Evolutionary conservation across 352 stramenopile species (phyloP).

Genomic region (Phytophthora idaei): DNA sequence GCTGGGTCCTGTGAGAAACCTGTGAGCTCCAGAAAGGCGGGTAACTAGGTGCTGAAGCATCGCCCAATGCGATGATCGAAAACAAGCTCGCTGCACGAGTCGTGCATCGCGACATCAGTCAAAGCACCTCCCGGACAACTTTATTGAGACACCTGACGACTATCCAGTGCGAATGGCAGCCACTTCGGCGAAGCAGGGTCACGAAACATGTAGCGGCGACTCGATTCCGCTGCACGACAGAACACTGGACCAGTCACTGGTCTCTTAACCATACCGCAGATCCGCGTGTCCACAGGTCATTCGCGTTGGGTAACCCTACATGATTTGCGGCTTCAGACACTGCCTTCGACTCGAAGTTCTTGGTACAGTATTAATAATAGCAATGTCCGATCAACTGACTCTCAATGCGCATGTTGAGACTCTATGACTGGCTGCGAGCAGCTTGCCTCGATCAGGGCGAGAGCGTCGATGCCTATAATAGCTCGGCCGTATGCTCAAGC

Average conservation of each 20-base stretch:
- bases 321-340: constrained; percentile 10
- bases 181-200: constrained; percentile 3
- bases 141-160: constrained; percentile 15
- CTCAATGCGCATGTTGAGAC: not conserved
- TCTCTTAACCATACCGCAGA: constrained; percentile 12
- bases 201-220: not conserved
- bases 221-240: constrained; percentile 18
- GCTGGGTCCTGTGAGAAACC: not conserved
- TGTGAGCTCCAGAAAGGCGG: not conserved
- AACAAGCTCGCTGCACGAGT: constrained; percentile 1
- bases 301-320: constrained; percentile 1
- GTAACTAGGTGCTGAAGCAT: not conserved
- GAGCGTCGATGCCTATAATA: no score
- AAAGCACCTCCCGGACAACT: not conserved
- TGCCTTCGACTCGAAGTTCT: not conserved
- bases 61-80: not conserved
- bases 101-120: constrained; percentile 8
- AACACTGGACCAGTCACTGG: not conserved
- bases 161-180: constrained; percentile 25
- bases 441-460: no score
- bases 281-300: constrained; percentile 23
- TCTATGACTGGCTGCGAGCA: not conserved
- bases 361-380: no score
- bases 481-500: not conserved
- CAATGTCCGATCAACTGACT: no score